phyloP scores from a whole-genome alignment of 192 early-diverging fungal genomes.

The Thoreauomyces humboldtii region DNA sequence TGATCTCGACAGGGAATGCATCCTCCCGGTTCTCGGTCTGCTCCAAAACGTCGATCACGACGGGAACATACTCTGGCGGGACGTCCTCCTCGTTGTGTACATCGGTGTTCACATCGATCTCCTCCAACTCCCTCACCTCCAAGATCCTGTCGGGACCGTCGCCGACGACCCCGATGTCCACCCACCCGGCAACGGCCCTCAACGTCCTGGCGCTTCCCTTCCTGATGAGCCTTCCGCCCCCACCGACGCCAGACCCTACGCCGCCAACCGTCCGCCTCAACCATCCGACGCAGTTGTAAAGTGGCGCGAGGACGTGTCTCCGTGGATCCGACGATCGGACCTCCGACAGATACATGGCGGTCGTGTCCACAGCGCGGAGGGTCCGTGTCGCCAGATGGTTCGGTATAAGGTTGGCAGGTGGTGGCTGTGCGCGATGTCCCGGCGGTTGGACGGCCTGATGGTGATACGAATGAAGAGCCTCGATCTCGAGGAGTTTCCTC shows the following conservation, averaged over 20 bases:
- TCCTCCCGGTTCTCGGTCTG: too few species aligned
- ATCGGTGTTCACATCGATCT: too few species aligned
- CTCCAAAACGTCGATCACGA: not conserved
- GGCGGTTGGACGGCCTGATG: not conserved
- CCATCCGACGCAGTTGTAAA: not conserved
- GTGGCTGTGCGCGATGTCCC: not conserved
- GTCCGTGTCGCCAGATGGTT: not conserved
- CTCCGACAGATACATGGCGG: constrained; percentile 1
- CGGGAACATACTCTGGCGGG: constrained; percentile 7
- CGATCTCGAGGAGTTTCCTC: constrained; percentile 12
- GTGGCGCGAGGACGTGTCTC: constrained; percentile 12
- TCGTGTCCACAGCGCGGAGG: not conserved
- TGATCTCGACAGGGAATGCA: too few species aligned
- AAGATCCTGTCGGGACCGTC: not conserved
- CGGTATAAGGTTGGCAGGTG: not conserved
- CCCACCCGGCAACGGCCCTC: not conserved
- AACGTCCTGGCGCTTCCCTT: not conserved
- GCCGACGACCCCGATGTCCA: not conserved
- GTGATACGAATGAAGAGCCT: not conserved
- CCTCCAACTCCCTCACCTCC: not conserved
- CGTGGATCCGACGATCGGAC: constrained; percentile 5
- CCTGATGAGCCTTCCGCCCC: not conserved
- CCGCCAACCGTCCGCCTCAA: not conserved
- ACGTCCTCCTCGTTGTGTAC: not conserved
- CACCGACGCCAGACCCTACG: not conserved